Percentiles rank a stretch among this genome's conserved stretches.
phyloP scores from a whole-genome alignment of 805 yeast genomes.

The Saccharomycopsis sp. region DNA sequence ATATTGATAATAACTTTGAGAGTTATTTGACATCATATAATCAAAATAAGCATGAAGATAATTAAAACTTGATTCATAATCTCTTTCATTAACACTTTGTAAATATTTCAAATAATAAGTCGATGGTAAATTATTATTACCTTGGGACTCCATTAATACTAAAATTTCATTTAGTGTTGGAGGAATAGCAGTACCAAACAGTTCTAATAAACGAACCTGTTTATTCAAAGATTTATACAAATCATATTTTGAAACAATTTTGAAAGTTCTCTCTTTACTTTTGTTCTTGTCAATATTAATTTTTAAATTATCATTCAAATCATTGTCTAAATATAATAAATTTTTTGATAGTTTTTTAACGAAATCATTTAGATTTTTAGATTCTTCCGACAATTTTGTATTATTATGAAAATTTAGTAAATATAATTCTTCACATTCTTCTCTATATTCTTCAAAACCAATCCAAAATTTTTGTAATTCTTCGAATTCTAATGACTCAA shows the following conservation, averaged over 20 bases:
- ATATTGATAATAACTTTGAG: slow-evolving; percentile 60
- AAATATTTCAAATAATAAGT: slow-evolving; percentile 50
- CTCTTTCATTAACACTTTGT: slow-evolving; percentile 45
- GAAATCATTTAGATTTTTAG: neutral
- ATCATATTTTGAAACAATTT: slow-evolving; percentile 40
- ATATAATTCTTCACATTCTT: no score
- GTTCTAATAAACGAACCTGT: slow-evolving; percentile 43
- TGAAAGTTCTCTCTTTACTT: slow-evolving; percentile 13
- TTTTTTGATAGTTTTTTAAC: neutral
- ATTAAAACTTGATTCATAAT: slow-evolving; percentile 46
- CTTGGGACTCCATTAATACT: slow-evolving; percentile 35
- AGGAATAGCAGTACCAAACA: slow-evolving; percentile 38
- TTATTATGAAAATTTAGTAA: no score
- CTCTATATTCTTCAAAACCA: slow-evolving; percentile 29
- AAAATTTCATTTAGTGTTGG: slow-evolving; percentile 32
- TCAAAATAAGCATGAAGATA: slow-evolving; percentile 58
- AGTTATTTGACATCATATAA: slow-evolving; percentile 60
- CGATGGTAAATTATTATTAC: slow-evolving; percentile 31
- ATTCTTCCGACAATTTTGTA: neutral
- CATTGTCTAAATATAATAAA: neutral
- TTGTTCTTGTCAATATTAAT: neutral
- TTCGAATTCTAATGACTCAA: slow-evolving; percentile 37
- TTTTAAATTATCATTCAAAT: no score
- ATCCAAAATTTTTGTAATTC: slow-evolving; percentile 34
- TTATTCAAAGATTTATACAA: slow-evolving; percentile 38